Base-by-base conservation (phyloP, 1,139 yeast genomes). In the Spathaspora jeffriesii region DNA sequence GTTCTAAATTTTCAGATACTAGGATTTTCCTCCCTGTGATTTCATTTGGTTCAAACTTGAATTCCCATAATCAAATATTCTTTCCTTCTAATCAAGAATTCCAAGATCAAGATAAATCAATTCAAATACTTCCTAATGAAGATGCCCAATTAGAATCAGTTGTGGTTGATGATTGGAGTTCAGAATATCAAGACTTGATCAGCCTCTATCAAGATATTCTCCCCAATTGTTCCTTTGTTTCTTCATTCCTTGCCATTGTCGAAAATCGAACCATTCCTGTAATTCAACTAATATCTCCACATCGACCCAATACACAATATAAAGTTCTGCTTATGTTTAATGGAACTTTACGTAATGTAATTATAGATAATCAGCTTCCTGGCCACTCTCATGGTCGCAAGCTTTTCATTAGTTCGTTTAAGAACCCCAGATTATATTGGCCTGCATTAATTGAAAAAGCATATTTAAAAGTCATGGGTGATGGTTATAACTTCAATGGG, bases 381-480 rank as follows among this genome's bases (percentile, higher is more conserved):
- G 30, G 43, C 2, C 50, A 52, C 18, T 53, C 53, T 15, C 43
- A 48, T 2, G 21, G 52, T 10, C 52, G 76, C 31, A 61, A 58
- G 43, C 53, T 72, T 23, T 62, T 67, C 4, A 63, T 76, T 11
- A 64, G 63, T 49, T 83, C 85, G 13, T 60, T 60, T n/a, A 54
- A 75, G 1, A 70, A 74, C 50, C 58, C 63, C 0, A 46, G 59
- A 0, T 55, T 82, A 3, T 58, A 70, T 5, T 85, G 91, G 89
- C 93, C 93, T 0, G 88, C 89, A 0, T 57, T 89, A 20, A 59
- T 88, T 2, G 97, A 91, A 62, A 85, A 88, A 58, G 95, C 96
- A 0, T 86, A 82, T 57, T 68, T 90, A 53, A 81, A 81, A 53
- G 64, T 85, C 0, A 70, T 77, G 68, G 86, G 87, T 1, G 61